Base-by-base conservation (phyloP, 202 grass and related monocot species). In the Schoenoplectus tabernaemontani region DNA sequence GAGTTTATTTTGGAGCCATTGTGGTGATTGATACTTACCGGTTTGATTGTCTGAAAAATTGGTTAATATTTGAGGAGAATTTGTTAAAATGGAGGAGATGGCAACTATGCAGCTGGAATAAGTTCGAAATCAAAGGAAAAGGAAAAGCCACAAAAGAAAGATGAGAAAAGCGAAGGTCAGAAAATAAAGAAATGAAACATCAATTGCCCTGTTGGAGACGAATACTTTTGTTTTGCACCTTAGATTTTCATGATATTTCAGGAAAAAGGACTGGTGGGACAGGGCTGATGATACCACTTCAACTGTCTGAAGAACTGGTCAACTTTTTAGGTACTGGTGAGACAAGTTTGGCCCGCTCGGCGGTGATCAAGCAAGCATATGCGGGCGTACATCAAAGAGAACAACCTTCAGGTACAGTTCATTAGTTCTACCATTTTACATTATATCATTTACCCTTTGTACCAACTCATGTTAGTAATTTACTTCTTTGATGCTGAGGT, bases 261-360 rank as follows among this genome's bases (percentile, higher is more conserved):
- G 78, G 78, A 51, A 80, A 80, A 51, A 80, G 22, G 11, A 67
- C 91, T 7, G 88, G 92, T 20, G 76, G 83, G 32, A 90, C 92
- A 67, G 96, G 96, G 60, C 57, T 99, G 50, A 88, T 89, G 78
- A 51, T 62, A 12, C 96, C 96, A 57, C 83, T 99, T 88, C 86
- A 85, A 88, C 87, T 99, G 79, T 96, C 96, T 0, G 86, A 93
- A 77, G 92, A 99, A 85, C 85, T 99, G 68, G 71, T 77, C 60
- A 92, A 89, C 77, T 96, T 99, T 84, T 82, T 99, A n/a, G 96
- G 96, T 57, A 99, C 96, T 64, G 96, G 91, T 59, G 91, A 99
- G 85, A 90, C 81, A 86, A 82, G 89, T 84, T 59, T 98, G 50
- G 93, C 95, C 70, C 80, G 95, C 67, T 84, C 95, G 24, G 95